Conservation (phyloP, 139 green algal species). For the Bryopsis sp. region DNA sequence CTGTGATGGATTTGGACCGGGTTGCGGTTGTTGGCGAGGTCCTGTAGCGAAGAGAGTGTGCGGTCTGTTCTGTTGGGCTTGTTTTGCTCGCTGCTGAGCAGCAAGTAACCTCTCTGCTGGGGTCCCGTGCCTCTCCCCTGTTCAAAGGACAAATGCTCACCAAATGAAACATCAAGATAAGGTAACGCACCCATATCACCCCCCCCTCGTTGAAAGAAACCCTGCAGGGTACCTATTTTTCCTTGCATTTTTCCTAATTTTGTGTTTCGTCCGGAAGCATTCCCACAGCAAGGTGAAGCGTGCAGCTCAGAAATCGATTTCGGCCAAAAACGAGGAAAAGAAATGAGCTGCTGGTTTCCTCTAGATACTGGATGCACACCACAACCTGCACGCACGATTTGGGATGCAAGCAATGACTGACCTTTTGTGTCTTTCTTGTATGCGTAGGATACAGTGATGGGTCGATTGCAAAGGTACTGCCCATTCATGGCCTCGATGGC, state of each 20-base stretch:
- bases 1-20: too few relatives aligned
- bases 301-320: too few relatives aligned
- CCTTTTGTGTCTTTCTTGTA: conserved; percentile 96
- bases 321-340: too few relatives aligned
- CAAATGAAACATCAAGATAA: neutral
- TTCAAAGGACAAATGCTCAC: neutral
- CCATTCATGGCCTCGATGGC: conserved; percentile 96
- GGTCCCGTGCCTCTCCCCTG: conserved; percentile 90
- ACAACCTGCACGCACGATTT: neutral
- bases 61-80: conserved; percentile 46
- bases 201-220: too few relatives aligned
- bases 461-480: conserved; percentile 86
- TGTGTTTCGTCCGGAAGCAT: neutral
- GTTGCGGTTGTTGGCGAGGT: conserved; percentile 37
- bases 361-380: neutral
- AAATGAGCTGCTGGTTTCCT: too few relatives aligned
- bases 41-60: conserved; percentile 83
- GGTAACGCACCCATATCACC: too few relatives aligned
- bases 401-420: conserved; percentile 6
- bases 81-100: conserved; percentile 54
- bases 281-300: too few relatives aligned
- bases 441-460: conserved; percentile 86
- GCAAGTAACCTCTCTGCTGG: conserved; percentile 86
- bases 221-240: too few relatives aligned
- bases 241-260: neutral